These are phyloP conservation scores for Fennellomyces sp. DNA, from an alignment of 371 early-diverging fungal species.

Conservation along the genomic window DNA sequence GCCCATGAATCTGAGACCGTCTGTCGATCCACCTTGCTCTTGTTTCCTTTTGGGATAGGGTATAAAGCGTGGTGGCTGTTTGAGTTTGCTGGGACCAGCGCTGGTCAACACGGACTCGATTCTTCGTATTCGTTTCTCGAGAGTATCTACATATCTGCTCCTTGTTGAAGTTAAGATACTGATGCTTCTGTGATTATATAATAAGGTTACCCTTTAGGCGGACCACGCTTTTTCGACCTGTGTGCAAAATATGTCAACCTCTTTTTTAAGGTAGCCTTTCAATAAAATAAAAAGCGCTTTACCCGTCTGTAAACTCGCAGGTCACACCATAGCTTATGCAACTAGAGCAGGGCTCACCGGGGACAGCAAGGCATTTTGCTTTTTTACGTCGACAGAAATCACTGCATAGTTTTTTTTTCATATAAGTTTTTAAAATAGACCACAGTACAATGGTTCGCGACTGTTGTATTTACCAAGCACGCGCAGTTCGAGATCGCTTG, in stretches of 20 bases:
- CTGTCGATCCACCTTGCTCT: conserved; percentile 16
- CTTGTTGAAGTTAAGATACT: too few relatives aligned
- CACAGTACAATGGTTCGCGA: too few relatives aligned
- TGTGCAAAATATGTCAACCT: too few relatives aligned
- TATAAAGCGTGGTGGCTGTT: neutral
- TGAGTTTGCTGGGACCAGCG: conserved; percentile 26
- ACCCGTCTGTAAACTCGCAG: conserved; percentile 28
- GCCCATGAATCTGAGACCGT: conserved; percentile 41
- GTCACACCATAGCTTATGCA: conserved; percentile 30
- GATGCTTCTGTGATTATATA: neutral
- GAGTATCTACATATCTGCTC: conserved; percentile 46
- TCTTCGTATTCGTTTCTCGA: conserved; percentile 45
- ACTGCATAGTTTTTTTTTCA: conserved; percentile 11
- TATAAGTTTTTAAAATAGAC: neutral
- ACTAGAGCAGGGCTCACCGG: conserved; percentile 33
- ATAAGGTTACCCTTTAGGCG: conserved; percentile 33
- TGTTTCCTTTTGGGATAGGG: conserved; percentile 24
- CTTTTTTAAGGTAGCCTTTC: neutral
- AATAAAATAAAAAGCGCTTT: neutral
- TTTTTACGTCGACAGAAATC: conserved; percentile 45
- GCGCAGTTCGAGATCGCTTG: conserved; percentile 16
- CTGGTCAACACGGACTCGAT: conserved; percentile 25
- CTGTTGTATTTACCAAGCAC: conserved; percentile 32
- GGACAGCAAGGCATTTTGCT: conserved; percentile 32
- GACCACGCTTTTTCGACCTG: conserved; percentile 37